Percentiles rank a stretch among this genome's conserved stretches.
These are phyloP conservation scores for Naegleria lovaniensis DNA, from an alignment of 208 protist species.

Conservation along the genomic window DNA sequence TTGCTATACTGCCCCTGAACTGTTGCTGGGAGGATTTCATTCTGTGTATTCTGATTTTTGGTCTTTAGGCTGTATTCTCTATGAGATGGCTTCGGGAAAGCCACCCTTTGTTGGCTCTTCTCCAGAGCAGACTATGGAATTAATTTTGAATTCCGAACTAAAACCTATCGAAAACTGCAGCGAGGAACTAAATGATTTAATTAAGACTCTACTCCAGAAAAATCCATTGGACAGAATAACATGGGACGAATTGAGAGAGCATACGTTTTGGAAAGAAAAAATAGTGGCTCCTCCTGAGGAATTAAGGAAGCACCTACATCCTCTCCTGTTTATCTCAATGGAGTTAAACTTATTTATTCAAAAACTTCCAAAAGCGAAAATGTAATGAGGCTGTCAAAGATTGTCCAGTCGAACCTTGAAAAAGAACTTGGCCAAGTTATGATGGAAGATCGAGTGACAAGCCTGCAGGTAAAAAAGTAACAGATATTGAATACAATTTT, in stretches of 20 bases:
- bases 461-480: constrained; percentile 39
- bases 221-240: constrained; percentile 62
- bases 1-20: constrained; percentile 84
- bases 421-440: constrained; percentile 41
- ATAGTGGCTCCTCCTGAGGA: constrained; percentile 16
- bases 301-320: neutral
- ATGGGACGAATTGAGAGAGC: constrained; percentile 63
- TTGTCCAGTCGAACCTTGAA: constrained; percentile 36
- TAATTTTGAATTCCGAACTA: constrained; percentile 38
- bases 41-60: constrained; percentile 70
- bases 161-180: constrained; percentile 44
- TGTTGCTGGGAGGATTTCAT: constrained; percentile 66
- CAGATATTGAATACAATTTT: constrained; percentile 64
- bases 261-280: constrained; percentile 67
- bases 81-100: constrained; percentile 45
- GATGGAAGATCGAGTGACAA: constrained; percentile 44
- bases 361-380: neutral
- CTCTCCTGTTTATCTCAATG: neutral
- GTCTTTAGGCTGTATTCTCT: constrained; percentile 52
- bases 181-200: constrained; percentile 59
- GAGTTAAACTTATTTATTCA: neutral
- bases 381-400: constrained; percentile 41
- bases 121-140: constrained; percentile 35
- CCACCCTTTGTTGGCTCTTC: constrained; percentile 39
- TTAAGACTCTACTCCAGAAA: constrained; percentile 64